Evolutionary conservation across 2,329 filamentous ascomycete genomes (phyloP), one percentile per base, ranked within the genome.

Genomic region (Cladosporium colombiae): DNA sequence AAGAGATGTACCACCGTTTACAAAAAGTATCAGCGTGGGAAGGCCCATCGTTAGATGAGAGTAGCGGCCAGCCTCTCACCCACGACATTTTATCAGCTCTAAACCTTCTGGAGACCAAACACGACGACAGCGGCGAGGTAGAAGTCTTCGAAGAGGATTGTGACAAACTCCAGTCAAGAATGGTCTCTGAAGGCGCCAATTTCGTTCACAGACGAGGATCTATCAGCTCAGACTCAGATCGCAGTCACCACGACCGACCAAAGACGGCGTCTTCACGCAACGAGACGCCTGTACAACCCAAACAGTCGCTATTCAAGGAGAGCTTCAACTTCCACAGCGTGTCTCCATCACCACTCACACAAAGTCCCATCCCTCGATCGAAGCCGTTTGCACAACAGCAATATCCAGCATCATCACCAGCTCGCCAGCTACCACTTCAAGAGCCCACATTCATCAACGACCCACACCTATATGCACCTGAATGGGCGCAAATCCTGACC

Each of bases 71-170:
- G 66, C 87, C 87, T 16, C 80, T 88, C 35, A 89, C 86, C 0
- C 87, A 89, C 76, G 86, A 89, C 69, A 85, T 89, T 49, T 81
- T 89, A 55, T 84, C 85, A 55, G 80, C 84, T 37, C 78, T 89
- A 27, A 84, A 86, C 49, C 81, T 86, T 1, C 75, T 89, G 44
- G 85, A 88, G 60, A 75, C 82, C 53, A 79, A 79, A 65, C 79
- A 75, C 29, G 83, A 86, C 62, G 80, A 83, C 16, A 70, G 67
- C 25, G 71, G 71, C 13, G 78, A 81, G n/a, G 74, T 80, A 59
- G 81, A 83, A 66, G 78, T 76, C 3, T 89, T 89, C 70, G 86
- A 89, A 72, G 87, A 89, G 65, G 83, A 87, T 73, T 80, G 82
- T 66, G 79, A 80, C 44, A 77, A 80, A 31, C 79, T 88, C 75